These are phyloP conservation scores for Auriculariales sp. DNA, from an alignment of 768 basidiomycete genomes.

Conservation along the genomic window DNA sequence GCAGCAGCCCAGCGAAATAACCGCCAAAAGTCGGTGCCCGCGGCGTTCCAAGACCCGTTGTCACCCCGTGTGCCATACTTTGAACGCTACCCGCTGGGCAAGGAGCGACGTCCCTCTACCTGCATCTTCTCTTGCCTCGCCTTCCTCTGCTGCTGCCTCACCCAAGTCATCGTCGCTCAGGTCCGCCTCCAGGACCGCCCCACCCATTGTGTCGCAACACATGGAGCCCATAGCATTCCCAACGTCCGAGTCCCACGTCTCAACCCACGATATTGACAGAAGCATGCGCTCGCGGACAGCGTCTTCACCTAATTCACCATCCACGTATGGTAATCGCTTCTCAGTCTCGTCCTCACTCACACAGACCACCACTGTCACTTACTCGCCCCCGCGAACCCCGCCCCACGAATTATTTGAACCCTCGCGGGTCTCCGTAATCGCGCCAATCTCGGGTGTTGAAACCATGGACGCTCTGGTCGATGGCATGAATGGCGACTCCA, in stretches of 20 bases:
- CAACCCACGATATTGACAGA: not conserved
- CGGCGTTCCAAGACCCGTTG: not conserved
- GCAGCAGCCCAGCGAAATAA: no score
- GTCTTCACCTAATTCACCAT: not conserved
- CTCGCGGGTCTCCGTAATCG: constrained; percentile 44
- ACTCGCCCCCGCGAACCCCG: not conserved
- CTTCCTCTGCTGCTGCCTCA: not conserved
- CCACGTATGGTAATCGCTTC: no score
- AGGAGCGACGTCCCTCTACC: not conserved
- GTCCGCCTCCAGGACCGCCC: not conserved
- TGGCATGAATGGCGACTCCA: constrained; percentile 56
- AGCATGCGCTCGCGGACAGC: not conserved
- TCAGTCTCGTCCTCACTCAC: constrained; percentile 4
- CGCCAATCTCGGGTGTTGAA: constrained; percentile 67
- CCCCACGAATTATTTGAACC: not conserved
- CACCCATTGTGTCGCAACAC: no score
- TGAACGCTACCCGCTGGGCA: not conserved
- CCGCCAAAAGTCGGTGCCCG: not conserved
- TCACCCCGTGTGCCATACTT: not conserved
- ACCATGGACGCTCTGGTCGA: constrained; percentile 76
- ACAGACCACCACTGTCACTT: constrained; percentile 3
- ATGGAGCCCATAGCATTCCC: not conserved
- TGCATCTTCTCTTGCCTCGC: not conserved
- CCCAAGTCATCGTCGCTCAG: not conserved
- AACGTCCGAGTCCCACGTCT: not conserved